A percentile compares a stretch with the other conserved stretches of the same genome.
Conservation (phyloP, 352 stramenopile genomes). For the Globisporangium iwayamae region DNA sequence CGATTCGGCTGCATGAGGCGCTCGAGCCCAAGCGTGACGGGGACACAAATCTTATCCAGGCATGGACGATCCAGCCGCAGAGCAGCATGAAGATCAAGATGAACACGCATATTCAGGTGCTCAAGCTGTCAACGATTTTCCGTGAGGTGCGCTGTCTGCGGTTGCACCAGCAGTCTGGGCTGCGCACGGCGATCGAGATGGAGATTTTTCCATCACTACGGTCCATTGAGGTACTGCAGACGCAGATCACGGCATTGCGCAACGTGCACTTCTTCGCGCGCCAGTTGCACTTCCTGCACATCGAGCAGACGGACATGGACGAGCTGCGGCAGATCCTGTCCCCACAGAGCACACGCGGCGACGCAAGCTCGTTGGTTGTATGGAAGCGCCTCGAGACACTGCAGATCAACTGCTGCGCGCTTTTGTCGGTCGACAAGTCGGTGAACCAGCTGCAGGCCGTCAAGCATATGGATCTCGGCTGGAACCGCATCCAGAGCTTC, state of each 20-base stretch:
- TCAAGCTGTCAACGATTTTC: constrained; percentile 85
- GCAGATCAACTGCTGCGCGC: constrained; percentile 63
- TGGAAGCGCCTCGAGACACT: constrained; percentile 56
- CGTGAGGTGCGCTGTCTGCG: constrained; percentile 64
- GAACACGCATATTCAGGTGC: constrained; percentile 76
- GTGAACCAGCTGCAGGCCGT: constrained; percentile 49
- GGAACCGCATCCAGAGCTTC: constrained; percentile 62
- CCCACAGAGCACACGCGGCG: constrained; percentile 10
- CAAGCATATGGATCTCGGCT: constrained; percentile 56
- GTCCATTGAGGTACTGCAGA: constrained; percentile 60
- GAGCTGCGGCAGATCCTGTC: constrained; percentile 43
- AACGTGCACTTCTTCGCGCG: constrained; percentile 68
- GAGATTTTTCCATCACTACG: constrained; percentile 81
- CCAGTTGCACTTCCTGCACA: constrained; percentile 60
- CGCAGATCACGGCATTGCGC: constrained; percentile 30
- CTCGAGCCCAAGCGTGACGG: constrained; percentile 67
- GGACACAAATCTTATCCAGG: constrained; percentile 60
- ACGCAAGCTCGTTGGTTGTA: background rate
- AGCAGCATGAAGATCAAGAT: constrained; percentile 56
- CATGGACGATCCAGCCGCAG: constrained; percentile 77
- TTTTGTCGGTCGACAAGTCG: constrained; percentile 46
- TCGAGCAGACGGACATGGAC: constrained; percentile 60
- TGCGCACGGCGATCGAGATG: constrained; percentile 49
- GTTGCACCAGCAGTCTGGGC: constrained; percentile 45
- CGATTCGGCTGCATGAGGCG: constrained; percentile 63